A percentile compares a stretch with the other conserved stretches of the same genome.
phyloP scores from a whole-genome alignment of 805 yeast genomes.

The Aciculoconidium aculeatum region DNA sequence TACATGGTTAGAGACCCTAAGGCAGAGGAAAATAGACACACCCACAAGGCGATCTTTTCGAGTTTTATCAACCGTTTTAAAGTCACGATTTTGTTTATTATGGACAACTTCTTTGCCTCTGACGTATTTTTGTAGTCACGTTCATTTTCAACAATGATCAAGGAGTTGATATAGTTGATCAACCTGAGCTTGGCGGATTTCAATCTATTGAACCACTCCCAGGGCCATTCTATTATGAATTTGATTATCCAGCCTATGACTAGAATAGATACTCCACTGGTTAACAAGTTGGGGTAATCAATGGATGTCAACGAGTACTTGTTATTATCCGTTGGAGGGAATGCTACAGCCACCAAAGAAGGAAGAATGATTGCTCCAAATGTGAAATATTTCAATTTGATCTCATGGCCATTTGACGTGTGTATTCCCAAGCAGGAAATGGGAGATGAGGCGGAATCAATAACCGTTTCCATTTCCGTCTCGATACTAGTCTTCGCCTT shows the following conservation, averaged over 20 bases:
- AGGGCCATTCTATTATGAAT: conserved; percentile 36
- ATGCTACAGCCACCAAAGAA: conserved; percentile 18
- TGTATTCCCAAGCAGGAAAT: no score
- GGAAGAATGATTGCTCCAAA: conserved; percentile 19
- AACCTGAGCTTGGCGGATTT: conserved; percentile 11
- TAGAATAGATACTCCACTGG: conserved; percentile 26
- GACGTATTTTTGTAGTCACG: not conserved
- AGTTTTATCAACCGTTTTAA: conserved; percentile 11
- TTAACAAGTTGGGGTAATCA: conserved; percentile 21
- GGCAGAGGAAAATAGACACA: conserved; percentile 23
- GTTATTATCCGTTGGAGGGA: conserved; percentile 15
- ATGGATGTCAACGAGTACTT: conserved; percentile 5
- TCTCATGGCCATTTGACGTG: no score
- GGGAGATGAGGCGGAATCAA: no score
- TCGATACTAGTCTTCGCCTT: no score
- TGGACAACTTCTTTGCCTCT: not conserved
- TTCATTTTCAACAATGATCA: not conserved
- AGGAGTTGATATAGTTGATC: conserved; percentile 12
- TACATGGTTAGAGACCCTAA: conserved; percentile 22
- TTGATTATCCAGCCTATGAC: conserved; percentile 29
- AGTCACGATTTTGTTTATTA: conserved; percentile 4
- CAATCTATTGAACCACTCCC: conserved; percentile 32
- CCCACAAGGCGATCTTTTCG: conserved; percentile 15
- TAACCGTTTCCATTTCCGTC: no score
- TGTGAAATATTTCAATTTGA: conserved; percentile 14